A percentile compares a stretch with the other conserved stretches of the same genome.
Evolutionary conservation across 2,329 filamentous ascomycete species (phyloP).

Genomic region (Nemania diffusa): DNA sequence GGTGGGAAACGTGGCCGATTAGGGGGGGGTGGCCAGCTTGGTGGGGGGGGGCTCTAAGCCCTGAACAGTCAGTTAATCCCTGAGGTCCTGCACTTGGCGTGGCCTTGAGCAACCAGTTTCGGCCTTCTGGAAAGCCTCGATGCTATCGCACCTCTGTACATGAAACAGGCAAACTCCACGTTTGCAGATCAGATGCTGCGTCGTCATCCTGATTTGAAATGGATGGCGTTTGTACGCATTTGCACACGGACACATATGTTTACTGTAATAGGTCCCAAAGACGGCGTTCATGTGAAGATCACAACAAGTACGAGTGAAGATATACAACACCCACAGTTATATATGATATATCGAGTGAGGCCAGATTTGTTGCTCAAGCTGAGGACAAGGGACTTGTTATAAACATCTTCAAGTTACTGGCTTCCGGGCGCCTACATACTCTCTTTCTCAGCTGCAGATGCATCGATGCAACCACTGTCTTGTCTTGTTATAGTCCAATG

Average conservation of each 20-base stretch:
- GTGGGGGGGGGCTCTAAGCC: no score
- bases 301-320: no score
- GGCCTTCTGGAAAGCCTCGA: slow-evolving; percentile 26
- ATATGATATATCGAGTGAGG: no score
- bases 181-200: slow-evolving; percentile 25
- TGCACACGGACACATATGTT: neutral
- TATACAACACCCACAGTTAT: no score
- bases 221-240: neutral
- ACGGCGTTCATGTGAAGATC: neutral
- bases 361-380: neutral
- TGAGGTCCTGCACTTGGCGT: slow-evolving; percentile 18
- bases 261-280: no score
- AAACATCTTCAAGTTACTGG: no score
- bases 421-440: neutral
- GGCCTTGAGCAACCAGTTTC: slow-evolving; percentile 11
- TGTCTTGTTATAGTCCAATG: neutral
- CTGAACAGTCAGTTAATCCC: slow-evolving; percentile 15
- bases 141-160: slow-evolving; percentile 25
- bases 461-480: neutral
- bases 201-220: slow-evolving; percentile 21
- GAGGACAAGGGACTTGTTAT: neutral
- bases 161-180: slow-evolving; percentile 30
- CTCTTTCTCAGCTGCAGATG: neutral
- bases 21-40: no score
- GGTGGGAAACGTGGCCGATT: no score